These are phyloP conservation scores for Paraconiothyrium brasiliense DNA, from an alignment of 2,329 filamentous ascomycete species.

Conservation along the genomic window DNA sequence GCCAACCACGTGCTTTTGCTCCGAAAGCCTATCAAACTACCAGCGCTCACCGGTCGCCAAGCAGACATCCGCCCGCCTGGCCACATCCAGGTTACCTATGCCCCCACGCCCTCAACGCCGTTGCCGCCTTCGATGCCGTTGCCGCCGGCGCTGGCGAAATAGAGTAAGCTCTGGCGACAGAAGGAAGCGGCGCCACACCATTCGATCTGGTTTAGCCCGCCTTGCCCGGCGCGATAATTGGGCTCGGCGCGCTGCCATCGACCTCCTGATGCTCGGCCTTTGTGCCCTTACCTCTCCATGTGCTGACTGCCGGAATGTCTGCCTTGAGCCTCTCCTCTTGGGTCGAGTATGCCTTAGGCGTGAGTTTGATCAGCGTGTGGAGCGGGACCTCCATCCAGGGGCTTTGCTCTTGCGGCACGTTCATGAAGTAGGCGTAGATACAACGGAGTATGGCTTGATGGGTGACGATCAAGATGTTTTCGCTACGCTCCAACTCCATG, in stretches of 20 bases:
- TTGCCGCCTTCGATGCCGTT: constrained; percentile 1
- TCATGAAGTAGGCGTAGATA: constrained; percentile 99
- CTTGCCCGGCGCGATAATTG: constrained; percentile 4
- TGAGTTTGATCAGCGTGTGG: constrained; percentile 95
- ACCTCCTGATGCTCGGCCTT: constrained; percentile 81
- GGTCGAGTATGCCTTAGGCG: constrained; percentile 91
- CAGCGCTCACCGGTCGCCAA: not conserved
- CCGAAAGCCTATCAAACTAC: not conserved
- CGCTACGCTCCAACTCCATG: constrained; percentile 96
- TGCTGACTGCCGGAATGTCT: constrained; percentile 94
- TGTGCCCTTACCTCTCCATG: constrained; percentile 93
- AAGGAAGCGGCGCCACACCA: constrained; percentile 6
- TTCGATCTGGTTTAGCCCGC: not conserved
- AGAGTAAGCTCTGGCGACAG: constrained; percentile 8
- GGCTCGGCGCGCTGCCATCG: constrained; percentile 29
- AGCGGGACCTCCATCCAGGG: constrained; percentile 99
- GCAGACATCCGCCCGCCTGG: constrained; percentile 1
- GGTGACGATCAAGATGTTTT: constrained; percentile 97
- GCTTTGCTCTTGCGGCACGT: constrained; percentile 88
- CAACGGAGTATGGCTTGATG: constrained; percentile 96
- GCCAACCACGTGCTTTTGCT: constrained; percentile 2
- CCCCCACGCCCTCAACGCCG: not conserved
- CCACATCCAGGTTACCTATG: constrained; percentile 3
- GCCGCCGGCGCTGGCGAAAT: constrained; percentile 12
- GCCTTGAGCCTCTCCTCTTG: constrained; percentile 88